phyloP scores from a whole-genome alignment of 140 eudicot species.

The Ambrosia hybrid region DNA sequence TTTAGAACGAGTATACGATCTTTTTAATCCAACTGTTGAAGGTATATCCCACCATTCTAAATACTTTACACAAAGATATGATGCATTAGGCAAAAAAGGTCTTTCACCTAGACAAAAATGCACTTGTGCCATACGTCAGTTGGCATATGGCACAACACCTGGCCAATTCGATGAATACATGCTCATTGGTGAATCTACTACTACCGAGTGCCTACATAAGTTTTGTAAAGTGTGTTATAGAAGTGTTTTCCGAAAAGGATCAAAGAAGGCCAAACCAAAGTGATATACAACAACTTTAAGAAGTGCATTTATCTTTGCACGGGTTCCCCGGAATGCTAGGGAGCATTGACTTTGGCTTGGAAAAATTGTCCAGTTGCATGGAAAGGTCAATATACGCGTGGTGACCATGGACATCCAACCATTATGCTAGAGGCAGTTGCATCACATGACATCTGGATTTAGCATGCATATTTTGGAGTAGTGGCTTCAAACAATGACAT shows the following conservation, averaged over 20 bases:
- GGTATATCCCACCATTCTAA: neutral
- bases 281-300: no score
- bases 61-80: neutral
- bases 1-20: neutral
- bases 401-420: no score
- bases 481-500: no score
- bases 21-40: neutral
- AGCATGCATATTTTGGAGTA: no score
- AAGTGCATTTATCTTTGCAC: no score
- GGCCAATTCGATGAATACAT: neutral
- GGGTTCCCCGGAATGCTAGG: no score
- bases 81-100: neutral
- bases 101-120: neutral
- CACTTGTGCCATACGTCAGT: neutral
- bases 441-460: no score
- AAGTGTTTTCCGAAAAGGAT: neutral
- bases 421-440: no score
- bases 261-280: no score
- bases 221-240: neutral
- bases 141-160: neutral
- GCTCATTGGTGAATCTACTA: neutral
- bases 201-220: neutral
- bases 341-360: no score
- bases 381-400: no score
- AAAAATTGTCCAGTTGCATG: no score